A percentile compares a stretch with the other conserved stretches of the same genome.
These are phyloP conservation scores for Alternaria conjuncta DNA, from an alignment of 2,329 filamentous ascomycete genomes.

Conservation along the genomic window DNA sequence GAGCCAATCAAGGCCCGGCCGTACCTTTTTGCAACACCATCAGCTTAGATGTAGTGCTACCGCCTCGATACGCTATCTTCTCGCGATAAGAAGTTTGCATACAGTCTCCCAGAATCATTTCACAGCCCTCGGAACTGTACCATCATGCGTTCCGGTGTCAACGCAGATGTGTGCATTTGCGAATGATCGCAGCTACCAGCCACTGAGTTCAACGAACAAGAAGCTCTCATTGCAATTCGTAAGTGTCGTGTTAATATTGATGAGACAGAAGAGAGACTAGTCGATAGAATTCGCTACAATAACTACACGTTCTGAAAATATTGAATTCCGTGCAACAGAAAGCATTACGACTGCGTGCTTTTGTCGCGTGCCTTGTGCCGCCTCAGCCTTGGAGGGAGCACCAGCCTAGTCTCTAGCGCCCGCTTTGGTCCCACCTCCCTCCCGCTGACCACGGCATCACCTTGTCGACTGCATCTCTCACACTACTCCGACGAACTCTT, in stretches of 20 bases:
- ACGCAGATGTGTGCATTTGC: background rate
- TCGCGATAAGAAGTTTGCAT: background rate
- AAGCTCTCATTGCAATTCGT: background rate
- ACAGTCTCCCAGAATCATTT: background rate
- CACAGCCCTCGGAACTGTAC: background rate
- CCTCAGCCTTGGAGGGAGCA: background rate
- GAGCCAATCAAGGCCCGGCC: background rate
- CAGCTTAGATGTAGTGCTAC: background rate
- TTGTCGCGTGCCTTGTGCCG: slow-evolving; percentile 1
- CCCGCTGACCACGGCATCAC: slow-evolving; percentile 2
- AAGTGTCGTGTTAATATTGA: background rate
- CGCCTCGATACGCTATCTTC: background rate
- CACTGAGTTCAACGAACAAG: background rate
- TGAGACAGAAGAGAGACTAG: background rate
- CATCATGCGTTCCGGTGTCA: background rate
- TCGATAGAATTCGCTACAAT: background rate
- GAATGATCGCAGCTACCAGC: background rate
- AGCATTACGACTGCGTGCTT: background rate
- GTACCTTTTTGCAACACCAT: slow-evolving; percentile 1
- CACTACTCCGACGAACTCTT: background rate
- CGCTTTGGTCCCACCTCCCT: slow-evolving; percentile 7
- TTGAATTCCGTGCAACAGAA: background rate
- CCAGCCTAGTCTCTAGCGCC: slow-evolving; percentile 2
- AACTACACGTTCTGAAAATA: background rate
- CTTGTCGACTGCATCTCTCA: slow-evolving; percentile 4